Conservation (phyloP, 345 rosid species). For the Eucalyptus sp. region DNA sequence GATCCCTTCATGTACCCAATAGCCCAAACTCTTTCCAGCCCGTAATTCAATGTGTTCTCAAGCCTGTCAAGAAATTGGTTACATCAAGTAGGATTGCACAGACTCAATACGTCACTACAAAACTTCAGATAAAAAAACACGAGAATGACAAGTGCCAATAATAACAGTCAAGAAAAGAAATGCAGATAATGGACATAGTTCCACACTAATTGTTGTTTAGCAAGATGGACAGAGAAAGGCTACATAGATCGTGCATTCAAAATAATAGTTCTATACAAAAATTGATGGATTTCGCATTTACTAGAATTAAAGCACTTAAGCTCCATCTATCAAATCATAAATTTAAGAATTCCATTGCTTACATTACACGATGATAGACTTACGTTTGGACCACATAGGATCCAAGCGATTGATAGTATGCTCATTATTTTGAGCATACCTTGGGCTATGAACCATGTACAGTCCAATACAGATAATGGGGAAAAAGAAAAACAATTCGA, state of each 20-base stretch:
- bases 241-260: neutral
- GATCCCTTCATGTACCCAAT: constrained; percentile 76
- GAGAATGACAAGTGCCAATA: neutral
- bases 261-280: neutral
- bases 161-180: neutral
- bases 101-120: neutral
- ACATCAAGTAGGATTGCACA: neutral
- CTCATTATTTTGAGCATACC: neutral
- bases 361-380: neutral
- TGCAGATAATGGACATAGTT: neutral
- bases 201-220: neutral
- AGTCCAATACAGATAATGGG: neutral
- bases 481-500: neutral
- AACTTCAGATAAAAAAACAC: neutral
- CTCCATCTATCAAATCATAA: neutral
- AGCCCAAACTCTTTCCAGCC: constrained; percentile 97
- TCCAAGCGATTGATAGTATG: neutral
- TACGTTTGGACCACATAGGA: neutral
- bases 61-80: constrained; percentile 39
- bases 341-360: neutral
- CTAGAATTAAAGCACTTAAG: neutral
- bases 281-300: neutral
- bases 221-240: neutral
- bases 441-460: neutral
- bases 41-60: constrained; percentile 72